phyloP scores from a whole-genome alignment of 2,329 filamentous ascomycete species.

The Aspergillus brasiliensis region DNA sequence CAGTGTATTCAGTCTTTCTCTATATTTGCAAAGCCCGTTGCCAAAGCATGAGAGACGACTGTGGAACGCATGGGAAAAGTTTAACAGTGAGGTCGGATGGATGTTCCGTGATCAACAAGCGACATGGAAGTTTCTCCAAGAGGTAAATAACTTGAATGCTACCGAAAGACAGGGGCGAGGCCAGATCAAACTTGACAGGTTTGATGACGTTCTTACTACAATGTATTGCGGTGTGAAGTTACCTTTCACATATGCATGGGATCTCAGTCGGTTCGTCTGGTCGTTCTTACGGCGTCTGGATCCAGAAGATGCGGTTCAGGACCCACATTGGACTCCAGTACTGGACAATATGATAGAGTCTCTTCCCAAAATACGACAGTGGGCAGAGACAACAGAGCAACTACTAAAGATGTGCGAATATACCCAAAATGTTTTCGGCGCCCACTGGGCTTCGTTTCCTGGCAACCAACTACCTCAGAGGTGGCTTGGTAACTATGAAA shows the following conservation, averaged over 20 bases:
- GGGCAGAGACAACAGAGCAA: slow-evolving; percentile 3
- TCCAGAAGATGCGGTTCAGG: background rate
- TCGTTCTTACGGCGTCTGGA: background rate
- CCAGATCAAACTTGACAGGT: background rate
- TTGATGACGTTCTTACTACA: no score
- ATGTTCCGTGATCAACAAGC: slow-evolving; percentile 9
- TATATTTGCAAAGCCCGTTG: background rate
- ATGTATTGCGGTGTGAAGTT: background rate
- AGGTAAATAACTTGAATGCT: background rate
- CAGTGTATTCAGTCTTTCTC: background rate
- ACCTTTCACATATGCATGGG: background rate
- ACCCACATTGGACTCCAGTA: slow-evolving; percentile 4
- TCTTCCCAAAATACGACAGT: background rate
- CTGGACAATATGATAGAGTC: background rate
- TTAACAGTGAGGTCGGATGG: background rate
- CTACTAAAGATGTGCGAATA: slow-evolving; percentile 3
- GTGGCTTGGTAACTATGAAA: background rate
- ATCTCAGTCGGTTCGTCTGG: slow-evolving; percentile 7
- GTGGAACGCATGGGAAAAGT: background rate
- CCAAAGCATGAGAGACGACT: background rate
- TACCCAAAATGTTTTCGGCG: background rate
- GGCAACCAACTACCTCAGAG: background rate
- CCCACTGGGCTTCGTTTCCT: background rate
- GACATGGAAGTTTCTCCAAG: background rate
- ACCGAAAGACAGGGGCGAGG: background rate